These are phyloP conservation scores for Didymella sp. DNA, from an alignment of 2,329 filamentous ascomycete genomes.

Conservation along the genomic window DNA sequence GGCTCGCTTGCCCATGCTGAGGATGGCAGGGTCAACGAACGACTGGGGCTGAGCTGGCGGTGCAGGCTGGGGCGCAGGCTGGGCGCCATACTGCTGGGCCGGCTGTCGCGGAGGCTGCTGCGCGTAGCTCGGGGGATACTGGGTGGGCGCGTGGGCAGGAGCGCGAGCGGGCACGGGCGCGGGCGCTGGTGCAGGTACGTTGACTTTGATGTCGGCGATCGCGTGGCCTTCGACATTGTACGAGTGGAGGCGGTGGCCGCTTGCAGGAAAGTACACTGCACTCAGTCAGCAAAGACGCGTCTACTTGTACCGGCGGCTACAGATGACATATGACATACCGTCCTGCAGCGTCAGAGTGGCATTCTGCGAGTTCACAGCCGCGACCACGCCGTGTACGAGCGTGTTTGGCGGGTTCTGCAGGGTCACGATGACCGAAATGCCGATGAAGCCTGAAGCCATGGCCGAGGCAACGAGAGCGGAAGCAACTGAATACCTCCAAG, in stretches of 20 bases:
- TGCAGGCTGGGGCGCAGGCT: slow-evolving; percentile 33
- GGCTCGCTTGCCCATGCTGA: slow-evolving; percentile 65
- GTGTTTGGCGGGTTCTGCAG: slow-evolving; percentile 70
- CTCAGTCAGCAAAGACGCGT: not conserved
- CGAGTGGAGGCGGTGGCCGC: slow-evolving; percentile 59
- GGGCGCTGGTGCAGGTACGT: slow-evolving; percentile 40
- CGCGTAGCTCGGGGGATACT: slow-evolving; percentile 28
- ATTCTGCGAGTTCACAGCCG: slow-evolving; percentile 70
- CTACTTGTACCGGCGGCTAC: not conserved
- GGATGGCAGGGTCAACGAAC: slow-evolving; percentile 83
- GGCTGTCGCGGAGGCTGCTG: slow-evolving; percentile 18
- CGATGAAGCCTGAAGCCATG: slow-evolving; percentile 74
- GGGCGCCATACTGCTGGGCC: slow-evolving; percentile 21
- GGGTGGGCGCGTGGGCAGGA: slow-evolving; percentile 12
- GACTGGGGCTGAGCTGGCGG: slow-evolving; percentile 45
- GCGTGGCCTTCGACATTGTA: slow-evolving; percentile 65
- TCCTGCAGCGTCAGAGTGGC: slow-evolving; percentile 70
- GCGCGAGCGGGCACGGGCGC: not conserved
- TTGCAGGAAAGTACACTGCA: slow-evolving; percentile 61
- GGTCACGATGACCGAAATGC: slow-evolving; percentile 76
- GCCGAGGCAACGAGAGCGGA: not conserved
- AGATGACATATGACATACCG: slow-evolving; percentile 58
- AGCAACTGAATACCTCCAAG: not conserved
- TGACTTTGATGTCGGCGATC: slow-evolving; percentile 66
- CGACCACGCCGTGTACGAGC: slow-evolving; percentile 73